A percentile compares a stretch with the other conserved stretches of the same genome.
These are phyloP conservation scores for Zychaea mexicana DNA, from an alignment of 371 early-diverging fungal genomes.

Conservation along the genomic window DNA sequence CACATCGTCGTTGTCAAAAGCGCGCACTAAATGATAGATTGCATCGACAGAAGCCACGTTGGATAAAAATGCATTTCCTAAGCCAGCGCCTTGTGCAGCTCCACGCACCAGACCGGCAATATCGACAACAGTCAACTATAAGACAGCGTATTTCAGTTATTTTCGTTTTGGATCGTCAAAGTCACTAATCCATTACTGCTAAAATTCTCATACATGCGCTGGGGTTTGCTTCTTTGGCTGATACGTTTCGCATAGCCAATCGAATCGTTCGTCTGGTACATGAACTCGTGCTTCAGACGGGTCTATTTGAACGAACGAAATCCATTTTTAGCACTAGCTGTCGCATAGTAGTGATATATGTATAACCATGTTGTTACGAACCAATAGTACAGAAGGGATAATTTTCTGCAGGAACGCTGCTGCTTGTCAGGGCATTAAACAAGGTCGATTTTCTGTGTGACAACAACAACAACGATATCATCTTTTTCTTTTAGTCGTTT, in stretches of 20 bases:
- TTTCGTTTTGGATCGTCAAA: no score
- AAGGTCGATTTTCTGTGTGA: conserved; percentile 88
- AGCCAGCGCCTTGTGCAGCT: conserved; percentile 77
- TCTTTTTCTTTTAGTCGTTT: not conserved
- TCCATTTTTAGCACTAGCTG: no score
- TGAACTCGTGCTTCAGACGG: conserved; percentile 82
- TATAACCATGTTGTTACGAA: conserved; percentile 14
- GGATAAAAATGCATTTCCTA: conserved; percentile 93
- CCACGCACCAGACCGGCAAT: conserved; percentile 97
- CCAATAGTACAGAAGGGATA: conserved; percentile 76
- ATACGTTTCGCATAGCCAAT: conserved; percentile 71
- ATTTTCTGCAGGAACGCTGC: conserved; percentile 80
- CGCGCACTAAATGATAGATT: conserved; percentile 89
- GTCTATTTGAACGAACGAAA: no score
- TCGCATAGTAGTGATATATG: not conserved
- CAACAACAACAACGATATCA: not conserved
- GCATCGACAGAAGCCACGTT: conserved; percentile 93
- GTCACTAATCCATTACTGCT: no score
- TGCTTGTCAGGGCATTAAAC: conserved; percentile 89
- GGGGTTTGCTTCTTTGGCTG: conserved; percentile 66
- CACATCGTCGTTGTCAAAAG: conserved; percentile 85
- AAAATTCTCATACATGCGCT: conserved; percentile 49
- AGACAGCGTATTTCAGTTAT: not conserved
- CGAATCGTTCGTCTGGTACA: conserved; percentile 84
- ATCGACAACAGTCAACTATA: conserved; percentile 83